phyloP scores from a whole-genome alignment of 1,284 basidiomycete genomes.

The Ustanciosporium gigantosporum region DNA sequence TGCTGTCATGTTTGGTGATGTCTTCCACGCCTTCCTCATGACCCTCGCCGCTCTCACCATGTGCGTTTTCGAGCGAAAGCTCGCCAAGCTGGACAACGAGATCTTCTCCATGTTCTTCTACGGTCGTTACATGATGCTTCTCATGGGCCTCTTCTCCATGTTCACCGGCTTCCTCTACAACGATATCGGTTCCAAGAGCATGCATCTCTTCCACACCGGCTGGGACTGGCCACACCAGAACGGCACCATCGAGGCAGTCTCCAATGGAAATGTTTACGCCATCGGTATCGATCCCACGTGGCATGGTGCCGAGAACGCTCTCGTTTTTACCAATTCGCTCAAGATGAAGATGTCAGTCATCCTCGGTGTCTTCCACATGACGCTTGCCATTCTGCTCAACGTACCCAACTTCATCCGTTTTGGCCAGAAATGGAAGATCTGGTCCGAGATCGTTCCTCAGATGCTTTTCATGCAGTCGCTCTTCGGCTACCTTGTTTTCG shows the following conservation, averaged over 20 bases:
- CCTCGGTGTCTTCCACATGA: constrained; percentile 97
- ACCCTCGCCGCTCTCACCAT: constrained; percentile 77
- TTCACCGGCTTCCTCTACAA: constrained; percentile 99
- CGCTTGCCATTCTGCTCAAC: constrained; percentile 93
- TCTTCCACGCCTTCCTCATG: constrained; percentile 91
- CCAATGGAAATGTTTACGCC: constrained; percentile 73
- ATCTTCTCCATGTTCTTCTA: constrained; percentile 90
- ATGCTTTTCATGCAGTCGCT: constrained; percentile 96
- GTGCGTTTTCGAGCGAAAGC: constrained; percentile 81
- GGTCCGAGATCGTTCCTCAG: constrained; percentile 92
- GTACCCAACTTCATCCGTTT: constrained; percentile 93
- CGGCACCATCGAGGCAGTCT: constrained; percentile 57
- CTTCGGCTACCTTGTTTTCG: constrained; percentile 92
- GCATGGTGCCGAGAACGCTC: constrained; percentile 88
- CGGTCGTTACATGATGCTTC: constrained; percentile 94
- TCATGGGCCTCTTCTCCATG: constrained; percentile 90
- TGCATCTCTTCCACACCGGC: constrained; percentile 84
- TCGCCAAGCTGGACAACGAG: constrained; percentile 79
- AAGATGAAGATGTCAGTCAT: constrained; percentile 99
- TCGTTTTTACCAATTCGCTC: constrained; percentile 97
- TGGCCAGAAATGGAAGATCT: constrained; percentile 82
- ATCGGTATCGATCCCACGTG: constrained; percentile 94
- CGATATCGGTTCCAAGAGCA: constrained; percentile 94
- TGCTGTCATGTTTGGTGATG: constrained; percentile 99
- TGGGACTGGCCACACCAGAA: constrained; percentile 75